These are phyloP conservation scores for Amanita phalloides DNA, from an alignment of 768 basidiomycete genomes.

Conservation along the genomic window DNA sequence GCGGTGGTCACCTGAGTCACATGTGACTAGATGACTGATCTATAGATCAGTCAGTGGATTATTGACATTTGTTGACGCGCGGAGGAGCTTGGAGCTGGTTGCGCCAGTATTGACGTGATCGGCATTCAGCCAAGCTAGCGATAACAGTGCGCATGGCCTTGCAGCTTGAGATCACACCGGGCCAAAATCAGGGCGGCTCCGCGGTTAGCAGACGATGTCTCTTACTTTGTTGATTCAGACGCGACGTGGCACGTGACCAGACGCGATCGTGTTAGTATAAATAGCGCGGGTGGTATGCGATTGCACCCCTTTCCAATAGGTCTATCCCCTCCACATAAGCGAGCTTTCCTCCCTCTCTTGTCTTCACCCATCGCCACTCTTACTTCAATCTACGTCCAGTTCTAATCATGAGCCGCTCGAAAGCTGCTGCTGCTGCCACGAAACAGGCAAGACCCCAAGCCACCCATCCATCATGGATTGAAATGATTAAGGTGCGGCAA, in stretches of 20 bases:
- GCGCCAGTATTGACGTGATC: background rate
- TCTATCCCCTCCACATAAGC: slow-evolving; percentile 3
- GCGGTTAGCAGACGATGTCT: background rate
- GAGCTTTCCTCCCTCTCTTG: slow-evolving; percentile 12
- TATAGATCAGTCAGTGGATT: background rate
- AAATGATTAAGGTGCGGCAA: slow-evolving; percentile 69
- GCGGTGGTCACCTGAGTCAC: background rate
- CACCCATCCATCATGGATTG: slow-evolving; percentile 52
- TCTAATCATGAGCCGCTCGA: slow-evolving; percentile 3
- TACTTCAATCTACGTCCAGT: slow-evolving; percentile 7
- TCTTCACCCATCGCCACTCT: slow-evolving; percentile 7
- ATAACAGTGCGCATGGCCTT: too few species aligned
- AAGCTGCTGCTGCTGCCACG: slow-evolving; percentile 20
- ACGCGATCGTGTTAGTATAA: slow-evolving; percentile 39
- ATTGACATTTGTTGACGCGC: slow-evolving; percentile 1
- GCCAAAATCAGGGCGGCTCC: background rate
- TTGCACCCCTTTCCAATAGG: slow-evolving; percentile 25
- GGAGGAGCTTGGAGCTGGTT: background rate
- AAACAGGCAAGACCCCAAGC: slow-evolving; percentile 24
- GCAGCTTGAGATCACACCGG: background rate
- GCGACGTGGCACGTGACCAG: slow-evolving; percentile 24
- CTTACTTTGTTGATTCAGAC: slow-evolving; percentile 29
- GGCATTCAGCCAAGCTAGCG: background rate
- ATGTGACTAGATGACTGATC: background rate
- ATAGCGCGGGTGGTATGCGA: slow-evolving; percentile 24